Conservation (phyloP, 2,329 filamentous ascomycete species). For the Alternaria brassicae region DNA sequence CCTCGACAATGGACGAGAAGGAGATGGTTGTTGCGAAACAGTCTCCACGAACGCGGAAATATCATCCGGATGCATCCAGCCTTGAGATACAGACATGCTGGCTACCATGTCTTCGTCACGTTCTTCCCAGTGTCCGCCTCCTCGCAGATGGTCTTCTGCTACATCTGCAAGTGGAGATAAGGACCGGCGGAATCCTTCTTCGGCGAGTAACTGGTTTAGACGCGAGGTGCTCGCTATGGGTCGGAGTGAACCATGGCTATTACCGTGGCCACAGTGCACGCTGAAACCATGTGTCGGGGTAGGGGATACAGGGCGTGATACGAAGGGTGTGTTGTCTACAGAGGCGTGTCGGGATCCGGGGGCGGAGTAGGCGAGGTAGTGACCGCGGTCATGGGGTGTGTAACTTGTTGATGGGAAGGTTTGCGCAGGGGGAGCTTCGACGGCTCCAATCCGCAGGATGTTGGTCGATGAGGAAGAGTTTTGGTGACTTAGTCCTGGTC, state of each 20-base stretch:
- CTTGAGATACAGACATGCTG: neutral
- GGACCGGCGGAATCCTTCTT: neutral
- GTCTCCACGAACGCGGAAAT: constrained; percentile 1
- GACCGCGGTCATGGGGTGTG: constrained; percentile 30
- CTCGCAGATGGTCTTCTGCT: neutral
- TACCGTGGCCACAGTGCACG: neutral
- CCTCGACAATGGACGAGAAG: neutral
- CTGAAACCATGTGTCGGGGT: neutral
- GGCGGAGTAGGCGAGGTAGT: constrained; percentile 34
- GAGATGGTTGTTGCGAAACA: neutral
- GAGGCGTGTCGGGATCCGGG: constrained; percentile 31
- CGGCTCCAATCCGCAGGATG: neutral
- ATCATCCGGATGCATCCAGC: constrained; percentile 5
- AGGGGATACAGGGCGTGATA: constrained; percentile 8
- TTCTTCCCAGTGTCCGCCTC: neutral
- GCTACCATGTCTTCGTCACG: neutral
- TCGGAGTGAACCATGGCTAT: constrained; percentile 6
- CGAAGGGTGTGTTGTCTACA: constrained; percentile 15
- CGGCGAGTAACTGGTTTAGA: neutral
- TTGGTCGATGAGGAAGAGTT: neutral
- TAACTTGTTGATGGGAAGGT: constrained; percentile 8
- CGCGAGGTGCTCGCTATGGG: constrained; percentile 17
- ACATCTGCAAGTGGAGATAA: neutral
- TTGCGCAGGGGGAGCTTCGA: neutral
- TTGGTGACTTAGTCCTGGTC: neutral